Conservation (phyloP, 2,329 filamentous ascomycete genomes). For the Fusarium sp. region DNA sequence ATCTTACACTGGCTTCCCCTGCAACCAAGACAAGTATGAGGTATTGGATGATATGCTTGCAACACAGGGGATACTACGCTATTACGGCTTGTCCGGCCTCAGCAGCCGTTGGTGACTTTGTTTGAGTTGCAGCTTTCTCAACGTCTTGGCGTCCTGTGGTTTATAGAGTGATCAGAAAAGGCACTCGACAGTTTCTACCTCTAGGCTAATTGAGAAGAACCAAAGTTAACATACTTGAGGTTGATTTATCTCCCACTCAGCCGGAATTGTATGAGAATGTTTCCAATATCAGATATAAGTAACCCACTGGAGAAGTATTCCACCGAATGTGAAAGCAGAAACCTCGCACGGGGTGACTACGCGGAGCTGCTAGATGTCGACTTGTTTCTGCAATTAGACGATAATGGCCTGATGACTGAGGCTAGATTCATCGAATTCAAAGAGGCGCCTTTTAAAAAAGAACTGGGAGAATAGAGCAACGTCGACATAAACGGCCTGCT, state of each 20-base stretch:
- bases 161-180: too few species aligned
- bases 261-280: slow-evolving; percentile 2
- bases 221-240: not conserved
- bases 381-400: slow-evolving; percentile 9
- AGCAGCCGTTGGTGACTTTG: too few species aligned
- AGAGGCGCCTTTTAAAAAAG: slow-evolving; percentile 57
- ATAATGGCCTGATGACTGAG: slow-evolving; percentile 52
- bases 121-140: too few species aligned
- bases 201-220: too few species aligned
- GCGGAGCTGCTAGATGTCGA: slow-evolving; percentile 24
- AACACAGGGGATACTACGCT: too few species aligned
- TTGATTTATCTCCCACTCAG: slow-evolving; percentile 10
- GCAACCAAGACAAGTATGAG: too few species aligned
- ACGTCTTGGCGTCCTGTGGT: too few species aligned
- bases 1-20: too few species aligned
- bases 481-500: slow-evolving; percentile 34
- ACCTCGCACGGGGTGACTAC: slow-evolving; percentile 1
- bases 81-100: too few species aligned
- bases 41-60: too few species aligned
- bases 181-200: too few species aligned
- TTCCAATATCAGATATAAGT: too few species aligned
- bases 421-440: slow-evolving; percentile 63
- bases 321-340: slow-evolving; percentile 1
- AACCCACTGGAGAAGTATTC: not conserved
- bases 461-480: slow-evolving; percentile 53